phyloP scores from a whole-genome alignment of 331 rosid genomes.

The Arachis monticola region DNA sequence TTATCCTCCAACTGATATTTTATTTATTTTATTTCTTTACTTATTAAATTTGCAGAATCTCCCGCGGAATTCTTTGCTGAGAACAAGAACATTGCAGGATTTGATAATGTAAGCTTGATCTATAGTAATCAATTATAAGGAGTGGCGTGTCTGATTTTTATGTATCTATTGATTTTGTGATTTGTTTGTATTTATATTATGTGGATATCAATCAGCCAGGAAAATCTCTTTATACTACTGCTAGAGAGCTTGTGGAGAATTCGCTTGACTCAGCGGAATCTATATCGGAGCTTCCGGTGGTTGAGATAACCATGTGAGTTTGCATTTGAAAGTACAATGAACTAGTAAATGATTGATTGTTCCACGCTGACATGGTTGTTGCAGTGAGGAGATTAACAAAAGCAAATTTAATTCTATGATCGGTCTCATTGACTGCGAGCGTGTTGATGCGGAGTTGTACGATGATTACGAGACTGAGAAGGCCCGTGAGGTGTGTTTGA shows the following conservation, averaged over 20 bases:
- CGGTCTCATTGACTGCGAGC: constrained; percentile 91
- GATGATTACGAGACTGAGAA: constrained; percentile 89
- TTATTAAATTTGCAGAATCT: constrained; percentile 61
- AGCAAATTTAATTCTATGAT: constrained; percentile 93
- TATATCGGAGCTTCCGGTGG: constrained; percentile 87
- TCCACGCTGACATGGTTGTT: constrained; percentile 27
- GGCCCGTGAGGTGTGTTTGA: constrained; percentile 81
- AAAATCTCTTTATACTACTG: constrained; percentile 86
- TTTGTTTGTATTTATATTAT: background rate
- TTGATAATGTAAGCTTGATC: constrained; percentile 68
- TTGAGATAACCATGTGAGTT: constrained; percentile 82
- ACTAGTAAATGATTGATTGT: constrained; percentile 1
- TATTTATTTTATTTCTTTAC: background rate
- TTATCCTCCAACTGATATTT: too few relatives aligned
- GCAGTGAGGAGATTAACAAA: constrained; percentile 89
- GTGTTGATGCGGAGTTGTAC: constrained; percentile 75
- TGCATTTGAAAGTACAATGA: constrained; percentile 18
- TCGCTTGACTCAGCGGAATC: constrained; percentile 93
- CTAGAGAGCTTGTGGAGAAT: constrained; percentile 91
- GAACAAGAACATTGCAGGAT: constrained; percentile 96
- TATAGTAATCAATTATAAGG: background rate
- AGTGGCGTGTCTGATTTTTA: constrained; percentile 11
- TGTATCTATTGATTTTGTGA: background rate
- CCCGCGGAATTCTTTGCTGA: constrained; percentile 96
- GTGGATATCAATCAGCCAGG: constrained; percentile 77